Base-by-base conservation (phyloP, 805 yeast genomes). In the Wickerhamiella parazyma region DNA sequence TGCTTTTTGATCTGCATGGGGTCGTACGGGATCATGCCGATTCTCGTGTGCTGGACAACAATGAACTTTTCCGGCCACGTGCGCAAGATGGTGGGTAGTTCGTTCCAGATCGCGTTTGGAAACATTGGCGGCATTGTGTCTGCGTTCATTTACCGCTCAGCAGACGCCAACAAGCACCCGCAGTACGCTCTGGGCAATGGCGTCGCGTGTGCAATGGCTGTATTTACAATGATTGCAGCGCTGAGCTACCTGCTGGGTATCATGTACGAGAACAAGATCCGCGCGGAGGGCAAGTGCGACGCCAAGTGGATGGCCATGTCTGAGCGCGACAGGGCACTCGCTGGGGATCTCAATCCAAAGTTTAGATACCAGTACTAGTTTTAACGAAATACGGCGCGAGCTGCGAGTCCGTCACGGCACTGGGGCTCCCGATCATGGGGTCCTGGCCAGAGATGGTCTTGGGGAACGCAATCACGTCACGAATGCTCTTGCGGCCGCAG, bases 391-490 rank as follows among this genome's bases (percentile, higher is more conserved):
- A 87, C 11, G 70, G 67, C 6, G 60, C 60, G 44, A 89, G 64
- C 1, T 71, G 70, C 2, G 58, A 58, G 10, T 67, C 65, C 2
- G 68, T 57, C 2, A 84, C 86, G 19, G 53, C 56, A 37, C 86
- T 75, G 3, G 99, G 99, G 49, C 93, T 78, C 6, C 75, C 80
- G 6, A 91, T 94, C 36, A 89, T 84, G 1, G 84, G 76, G 57
- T 91, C 99, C 1, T 76, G 64, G 1, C 99, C 98, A 7, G 81
- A 73, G 51, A 80, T 78, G 36, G 86, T 85, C 64, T 91, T 91
- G 2, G 99, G 99, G 60, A 91, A 91, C 1, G 97, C 94, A 48
- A 91, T 80, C 3, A 91, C 97, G 56, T 91, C 96, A 51, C 95
- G 66, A 26, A 91, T 87, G 49, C 84, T 82, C 4, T 67, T 55